phyloP scores from a whole-genome alignment of 805 yeast species.

The Candida bentonensis region DNA sequence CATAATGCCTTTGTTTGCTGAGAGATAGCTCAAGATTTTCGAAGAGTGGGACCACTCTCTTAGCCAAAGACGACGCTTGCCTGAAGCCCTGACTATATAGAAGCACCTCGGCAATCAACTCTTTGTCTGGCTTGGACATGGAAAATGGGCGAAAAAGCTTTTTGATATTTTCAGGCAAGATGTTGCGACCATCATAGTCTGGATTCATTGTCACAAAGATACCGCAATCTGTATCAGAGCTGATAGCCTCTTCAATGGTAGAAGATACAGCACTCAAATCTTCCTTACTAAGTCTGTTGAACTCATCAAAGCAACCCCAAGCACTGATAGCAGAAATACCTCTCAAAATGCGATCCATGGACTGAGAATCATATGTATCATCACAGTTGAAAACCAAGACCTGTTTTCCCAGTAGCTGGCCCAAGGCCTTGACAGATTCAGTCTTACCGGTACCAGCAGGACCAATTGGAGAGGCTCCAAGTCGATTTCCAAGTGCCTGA shows the following conservation, averaged over 20 bases:
- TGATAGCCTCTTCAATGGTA: constrained; percentile 44
- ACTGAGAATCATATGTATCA: constrained; percentile 67
- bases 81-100: constrained; percentile 59
- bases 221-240: constrained; percentile 25
- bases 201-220: constrained; percentile 89
- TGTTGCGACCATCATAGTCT: constrained; percentile 67
- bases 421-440: constrained; percentile 75
- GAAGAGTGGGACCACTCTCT: constrained; percentile 42
- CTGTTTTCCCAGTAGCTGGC: constrained; percentile 62
- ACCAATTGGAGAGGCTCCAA: constrained; percentile 88
- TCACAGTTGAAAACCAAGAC: constrained; percentile 88
- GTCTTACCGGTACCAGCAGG: constrained; percentile 98
- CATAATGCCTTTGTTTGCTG: constrained; percentile 61
- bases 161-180: constrained; percentile 74
- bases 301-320: constrained; percentile 96
- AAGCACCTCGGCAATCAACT: constrained; percentile 55
- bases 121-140: constrained; percentile 58
- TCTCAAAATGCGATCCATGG: constrained; percentile 60
- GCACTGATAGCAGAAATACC: constrained; percentile 78
- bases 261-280: constrained; percentile 80
- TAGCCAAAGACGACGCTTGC: constrained; percentile 31
- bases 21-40: constrained; percentile 30
- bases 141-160: constrained; percentile 64
- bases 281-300: constrained; percentile 59
- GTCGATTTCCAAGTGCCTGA: constrained; percentile 53